Base-by-base conservation (phyloP, 2,329 filamentous ascomycete genomes). In the Epichloe sibirici region DNA sequence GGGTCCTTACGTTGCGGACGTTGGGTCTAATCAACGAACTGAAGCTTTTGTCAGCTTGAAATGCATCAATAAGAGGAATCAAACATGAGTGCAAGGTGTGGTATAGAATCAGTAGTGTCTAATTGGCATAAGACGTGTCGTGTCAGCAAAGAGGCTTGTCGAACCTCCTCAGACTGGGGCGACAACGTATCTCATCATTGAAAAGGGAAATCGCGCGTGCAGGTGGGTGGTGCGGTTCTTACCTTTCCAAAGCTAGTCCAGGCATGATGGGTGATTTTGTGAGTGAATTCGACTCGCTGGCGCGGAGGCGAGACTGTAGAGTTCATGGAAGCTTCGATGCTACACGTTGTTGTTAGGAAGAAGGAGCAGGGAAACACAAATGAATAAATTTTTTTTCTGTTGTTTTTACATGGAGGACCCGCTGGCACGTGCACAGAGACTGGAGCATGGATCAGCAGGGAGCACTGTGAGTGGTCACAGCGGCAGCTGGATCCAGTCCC, bases 81-180 rank as follows among this genome's bases (percentile, higher is more conserved):
- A 38, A 39, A 40, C 4, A 37, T 12, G 12, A 2, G 17, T 4
- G 4, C 2, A 35, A 4, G n/a, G 48, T 39, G 21, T 45, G 35
- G 34, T 38, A 45, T n/a, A 31, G 45, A 49, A 66, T 76, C 73
- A 76, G 74, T 65, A 59, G 65, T 62, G 73, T 78, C 75, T 74
- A 69, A 76, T 78, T 79, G 75, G 76, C 72, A 69, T 69, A 73
- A 72, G 75, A 78, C 75, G 61, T 71, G 75, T 75, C 71, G 47
- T 68, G 64, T 74, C 71, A 73, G 67, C 71, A 74, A 61, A 58
- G 66, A 73, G 67, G 70, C 67, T 71, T 71, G 69, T 72, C 69
- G 67, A 48, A 70, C 70, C 71, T 72, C 66, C 64, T 74, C 66
- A 72, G 71, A 65, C 71, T 74, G 71, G 71, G 71, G 71, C 71